Base-by-base conservation (phyloP, 768 basidiomycete species). In the Russula lepida region DNA sequence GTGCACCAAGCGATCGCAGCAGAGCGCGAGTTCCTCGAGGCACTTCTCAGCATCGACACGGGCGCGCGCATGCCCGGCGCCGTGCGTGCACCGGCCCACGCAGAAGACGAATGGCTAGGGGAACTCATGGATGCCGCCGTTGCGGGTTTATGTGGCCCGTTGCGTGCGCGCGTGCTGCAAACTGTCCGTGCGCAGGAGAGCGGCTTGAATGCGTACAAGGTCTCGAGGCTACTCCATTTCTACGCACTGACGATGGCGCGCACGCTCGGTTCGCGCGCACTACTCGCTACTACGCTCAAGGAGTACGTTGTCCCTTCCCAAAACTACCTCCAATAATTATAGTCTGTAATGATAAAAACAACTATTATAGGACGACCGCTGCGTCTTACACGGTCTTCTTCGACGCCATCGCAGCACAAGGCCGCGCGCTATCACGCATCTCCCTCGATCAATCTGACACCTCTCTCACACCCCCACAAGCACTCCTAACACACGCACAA, bases 1-100 rank as follows among this genome's bases (percentile, higher is more conserved):
- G 86, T 98, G 0, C 95, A 99, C 73, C 95, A 98, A 64, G 83
- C 88, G 0, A 92, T 97, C 62, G 97, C 97, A 0, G 89, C 89
- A 1, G 97, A 99, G 69, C 86, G 86, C 47, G 97, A 98, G 74
- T 94, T 95, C 68, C 79, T 99, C 23, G 94, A 98, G 68, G 79
- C 84, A 35, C 72, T 98, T 27, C 98, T 98, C 64, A 88, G 82
- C 6, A 68, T 93, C 53, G 81, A 75, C 41, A 82, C 84, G 56
- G 77, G 65, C 12, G 33, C 71, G 63, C 74, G 86, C 69, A 87
- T 94, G 92, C 84, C 94, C 60, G 82, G 95, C 61, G 81, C 85
- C 63, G 78, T 84, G 30, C 74, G 87, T 56, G 57, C 83, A 81
- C 62, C 76, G 41, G 79, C 72, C 4, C 58, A 57, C 51, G 86